Evolutionary conservation across 495 filamentous ascomycete genomes (phyloP).

Genomic region (Delitschia confertaspora): DNA sequence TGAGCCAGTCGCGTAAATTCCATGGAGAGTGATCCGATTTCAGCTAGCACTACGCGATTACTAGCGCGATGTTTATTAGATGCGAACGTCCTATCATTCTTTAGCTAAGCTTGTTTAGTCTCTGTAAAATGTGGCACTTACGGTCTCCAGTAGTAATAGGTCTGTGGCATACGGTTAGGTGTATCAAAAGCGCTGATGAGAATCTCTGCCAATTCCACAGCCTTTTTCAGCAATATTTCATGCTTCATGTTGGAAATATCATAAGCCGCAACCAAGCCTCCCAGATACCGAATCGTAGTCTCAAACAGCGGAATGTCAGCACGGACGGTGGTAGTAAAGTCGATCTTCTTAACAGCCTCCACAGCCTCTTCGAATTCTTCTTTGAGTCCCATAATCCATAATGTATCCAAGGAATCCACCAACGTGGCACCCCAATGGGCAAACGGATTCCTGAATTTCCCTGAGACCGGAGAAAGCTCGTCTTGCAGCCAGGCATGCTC

Average conservation of each 20-base stretch:
- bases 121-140: constrained; percentile 32
- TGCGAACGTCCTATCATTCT: constrained; percentile 44
- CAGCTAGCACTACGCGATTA: constrained; percentile 59
- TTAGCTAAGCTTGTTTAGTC: background rate
- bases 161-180: constrained; percentile 86
- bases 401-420: constrained; percentile 84
- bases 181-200: constrained; percentile 92
- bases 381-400: constrained; percentile 93
- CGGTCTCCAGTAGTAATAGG: constrained; percentile 82
- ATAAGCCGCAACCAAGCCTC: constrained; percentile 36
- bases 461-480: constrained; percentile 37
- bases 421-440: constrained; percentile 92
- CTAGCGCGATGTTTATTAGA: constrained; percentile 58
- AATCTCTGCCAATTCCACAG: constrained; percentile 78
- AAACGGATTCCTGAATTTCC: constrained; percentile 57
- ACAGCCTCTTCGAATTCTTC: constrained; percentile 84
- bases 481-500: constrained; percentile 36
- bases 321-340: constrained; percentile 68
- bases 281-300: constrained; percentile 37
- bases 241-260: constrained; percentile 52
- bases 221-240: constrained; percentile 68
- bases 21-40: constrained; percentile 82
- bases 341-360: constrained; percentile 65
- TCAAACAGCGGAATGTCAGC: constrained; percentile 39
- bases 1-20: constrained; percentile 94